phyloP scores from a whole-genome alignment of 345 rosid genomes.

The Eutrema heterophyllum region DNA sequence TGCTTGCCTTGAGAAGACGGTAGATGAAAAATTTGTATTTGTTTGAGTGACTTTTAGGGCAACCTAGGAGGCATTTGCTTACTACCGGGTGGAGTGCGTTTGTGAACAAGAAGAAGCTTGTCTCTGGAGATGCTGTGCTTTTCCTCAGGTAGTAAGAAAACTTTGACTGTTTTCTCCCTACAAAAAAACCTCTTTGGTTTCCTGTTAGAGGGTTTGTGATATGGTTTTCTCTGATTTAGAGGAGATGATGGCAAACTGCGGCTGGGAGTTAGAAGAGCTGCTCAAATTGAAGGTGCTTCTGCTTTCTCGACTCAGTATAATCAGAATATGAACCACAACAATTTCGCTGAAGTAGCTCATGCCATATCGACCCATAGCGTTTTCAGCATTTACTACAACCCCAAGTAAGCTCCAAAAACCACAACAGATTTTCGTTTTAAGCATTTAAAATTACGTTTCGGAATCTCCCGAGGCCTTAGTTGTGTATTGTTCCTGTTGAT shows the following conservation, averaged over 20 bases:
- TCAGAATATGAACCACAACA: conserved; percentile 54
- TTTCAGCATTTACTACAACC: conserved; percentile 86
- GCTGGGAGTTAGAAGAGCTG: conserved; percentile 89
- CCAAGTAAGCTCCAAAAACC: conserved; percentile 50
- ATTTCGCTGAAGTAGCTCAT: conserved; percentile 59
- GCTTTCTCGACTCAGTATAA: conserved; percentile 41
- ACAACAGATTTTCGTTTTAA: background rate
- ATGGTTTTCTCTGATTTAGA: conserved; percentile 36
- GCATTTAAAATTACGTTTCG: background rate
- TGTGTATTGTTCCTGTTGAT: background rate
- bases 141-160: conserved; percentile 64
- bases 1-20: background rate
- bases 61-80: conserved; percentile 97
- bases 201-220: background rate
- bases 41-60: conserved; percentile 45
- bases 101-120: conserved; percentile 96
- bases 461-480: background rate
- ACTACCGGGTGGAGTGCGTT: conserved; percentile 99
- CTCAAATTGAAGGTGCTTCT: conserved; percentile 57
- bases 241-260: conserved; percentile 93
- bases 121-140: conserved; percentile 98
- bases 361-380: conserved; percentile 53
- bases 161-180: background rate
- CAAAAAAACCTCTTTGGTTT: background rate
- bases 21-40: background rate